Conservation (phyloP, 2,329 filamentous ascomycete species). For the Talaromyces funiculosus region DNA sequence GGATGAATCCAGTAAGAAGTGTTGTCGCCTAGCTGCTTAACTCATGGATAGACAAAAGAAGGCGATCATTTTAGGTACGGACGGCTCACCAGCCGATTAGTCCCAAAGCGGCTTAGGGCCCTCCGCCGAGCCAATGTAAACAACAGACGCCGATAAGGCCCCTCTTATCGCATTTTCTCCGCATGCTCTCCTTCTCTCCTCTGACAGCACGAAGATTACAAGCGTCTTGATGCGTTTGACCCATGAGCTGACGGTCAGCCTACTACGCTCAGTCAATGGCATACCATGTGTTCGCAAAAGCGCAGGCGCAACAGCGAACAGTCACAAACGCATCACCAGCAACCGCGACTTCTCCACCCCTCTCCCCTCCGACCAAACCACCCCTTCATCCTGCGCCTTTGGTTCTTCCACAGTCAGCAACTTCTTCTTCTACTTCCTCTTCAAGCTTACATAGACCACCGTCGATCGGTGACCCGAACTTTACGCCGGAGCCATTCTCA, state of each 20-base stretch:
- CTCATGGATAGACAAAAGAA: background rate
- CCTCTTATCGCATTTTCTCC: slow-evolving; percentile 10
- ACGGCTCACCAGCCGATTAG: background rate
- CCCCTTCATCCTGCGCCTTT: slow-evolving; percentile 29
- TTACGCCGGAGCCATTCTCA: slow-evolving; percentile 27
- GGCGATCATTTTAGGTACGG: slow-evolving; percentile 1
- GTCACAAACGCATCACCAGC: slow-evolving; percentile 10
- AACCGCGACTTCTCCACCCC: slow-evolving; percentile 21
- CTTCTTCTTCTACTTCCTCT: slow-evolving; percentile 22
- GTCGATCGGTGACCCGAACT: slow-evolving; percentile 21
- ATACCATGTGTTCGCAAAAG: slow-evolving; percentile 35
- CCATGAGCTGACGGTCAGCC: background rate
- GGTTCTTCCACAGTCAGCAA: slow-evolving; percentile 22
- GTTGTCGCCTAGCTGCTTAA: background rate
- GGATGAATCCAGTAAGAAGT: background rate
- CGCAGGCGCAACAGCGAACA: slow-evolving; percentile 23
- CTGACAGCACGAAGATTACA: background rate
- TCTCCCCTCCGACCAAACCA: slow-evolving; percentile 19
- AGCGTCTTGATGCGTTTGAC: background rate
- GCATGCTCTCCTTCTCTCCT: background rate
- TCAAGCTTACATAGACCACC: slow-evolving; percentile 17
- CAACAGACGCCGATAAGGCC: slow-evolving; percentile 7
- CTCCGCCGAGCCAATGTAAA: background rate
- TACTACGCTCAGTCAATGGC: slow-evolving; percentile 25
- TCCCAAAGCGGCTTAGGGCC: background rate